Conservation (phyloP, 768 basidiomycete species). For the Agaricus blazei region DNA sequence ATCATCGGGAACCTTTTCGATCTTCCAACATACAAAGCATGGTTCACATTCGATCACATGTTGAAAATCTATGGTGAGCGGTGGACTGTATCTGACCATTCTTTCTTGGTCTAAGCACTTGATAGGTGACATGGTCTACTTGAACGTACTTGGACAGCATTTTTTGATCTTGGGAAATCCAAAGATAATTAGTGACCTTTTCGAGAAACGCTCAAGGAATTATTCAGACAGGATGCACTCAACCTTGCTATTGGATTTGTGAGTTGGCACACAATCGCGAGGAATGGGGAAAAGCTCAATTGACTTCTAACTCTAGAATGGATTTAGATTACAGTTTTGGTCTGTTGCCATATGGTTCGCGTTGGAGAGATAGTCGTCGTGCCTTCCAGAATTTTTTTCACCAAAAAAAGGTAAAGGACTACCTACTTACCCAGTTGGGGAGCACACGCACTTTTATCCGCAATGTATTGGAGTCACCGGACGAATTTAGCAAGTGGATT, state of each 20-base stretch:
- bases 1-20: conserved; percentile 16
- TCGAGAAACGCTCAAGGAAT: conserved; percentile 7
- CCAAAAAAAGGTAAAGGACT: conserved; percentile 4
- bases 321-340: conserved; percentile 36
- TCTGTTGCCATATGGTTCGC: conserved; percentile 33
- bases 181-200: not conserved
- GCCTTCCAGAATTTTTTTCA: conserved; percentile 15
- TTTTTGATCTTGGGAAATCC: conserved; percentile 3
- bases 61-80: conserved; percentile 17
- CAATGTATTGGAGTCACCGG: conserved; percentile 31
- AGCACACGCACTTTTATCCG: conserved; percentile 21
- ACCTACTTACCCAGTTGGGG: conserved; percentile 2
- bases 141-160: conserved; percentile 3
- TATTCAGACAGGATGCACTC: conserved; percentile 8
- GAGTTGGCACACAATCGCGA: conserved; percentile 10
- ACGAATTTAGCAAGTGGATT: conserved; percentile 26
- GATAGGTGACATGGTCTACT: not conserved
- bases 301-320: conserved; percentile 11
- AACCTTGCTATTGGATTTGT: conserved; percentile 43
- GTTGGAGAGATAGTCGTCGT: conserved; percentile 44
- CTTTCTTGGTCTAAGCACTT: not conserved
- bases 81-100: not conserved
- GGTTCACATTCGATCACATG: conserved; percentile 17
- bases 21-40: conserved; percentile 15
- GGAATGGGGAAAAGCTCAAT: not conserved